Base-by-base conservation (phyloP, 176 grass and related monocot species). In the Bonia amplexicaulis region DNA sequence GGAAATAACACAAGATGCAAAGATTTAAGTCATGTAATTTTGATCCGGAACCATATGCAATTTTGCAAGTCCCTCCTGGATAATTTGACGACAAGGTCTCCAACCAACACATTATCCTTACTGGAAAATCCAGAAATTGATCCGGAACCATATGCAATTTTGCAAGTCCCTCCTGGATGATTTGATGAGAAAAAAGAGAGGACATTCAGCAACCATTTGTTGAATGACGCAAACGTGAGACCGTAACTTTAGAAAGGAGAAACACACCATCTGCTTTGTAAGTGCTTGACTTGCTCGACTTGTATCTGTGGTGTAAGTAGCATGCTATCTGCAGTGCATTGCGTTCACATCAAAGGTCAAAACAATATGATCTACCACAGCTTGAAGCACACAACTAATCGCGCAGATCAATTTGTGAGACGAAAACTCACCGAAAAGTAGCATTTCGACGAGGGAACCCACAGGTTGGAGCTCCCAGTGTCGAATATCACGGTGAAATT, bases 401-500 rank as follows among this genome's bases (percentile, higher is more conserved):
- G 45, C 7, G 73, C 0, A 60, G 9, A 35, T 51, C 10, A 16
- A 15, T 52, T n/a, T 0, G 9, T 63, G 39, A 42, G 19, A 42
- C 3, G 33, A 6, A 17, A 47, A 85, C 93, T 80, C 13, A 98
- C 96, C 69, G 89, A 95, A 20, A 98, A 92, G n/a, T 94, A 95
- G 84, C 96, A 98, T 65, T 89, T 98, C 7, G 90, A 62, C 4
- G 96, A 98, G 25, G 96, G 93, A 14, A 98, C 91, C 96, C 96
- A 98, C 23, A 98, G 68, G 70, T 98, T 98, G 19, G 96, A 98
- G 84, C 96, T 98, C 6, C 96, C 96, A 1, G 96, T 98, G 55
- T 98, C 96, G 9, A 95, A 98, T 62, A 98, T 98, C 5, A 95
- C 96, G 0, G 89, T 95, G 78, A 98, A 95, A 37, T 98, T 93